phyloP scores from a whole-genome alignment of 1,139 yeast species.

The Geotrichum fermentans region DNA sequence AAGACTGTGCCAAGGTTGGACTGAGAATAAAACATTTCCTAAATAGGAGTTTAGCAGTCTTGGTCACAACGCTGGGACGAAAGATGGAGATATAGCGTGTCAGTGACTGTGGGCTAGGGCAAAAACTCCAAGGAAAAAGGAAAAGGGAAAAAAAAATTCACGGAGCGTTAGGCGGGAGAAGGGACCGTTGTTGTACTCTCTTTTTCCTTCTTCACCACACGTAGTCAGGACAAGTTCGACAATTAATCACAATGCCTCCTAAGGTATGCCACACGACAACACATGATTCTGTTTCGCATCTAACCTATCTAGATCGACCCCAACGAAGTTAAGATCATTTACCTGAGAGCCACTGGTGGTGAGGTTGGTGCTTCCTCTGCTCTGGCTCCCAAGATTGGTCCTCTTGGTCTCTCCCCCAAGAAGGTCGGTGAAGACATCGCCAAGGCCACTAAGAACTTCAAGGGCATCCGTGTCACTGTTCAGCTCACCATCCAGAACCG shows the following conservation, averaged over 20 bases:
- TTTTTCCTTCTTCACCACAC: conserved; percentile 14
- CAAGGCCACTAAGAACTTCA: conserved; percentile 98
- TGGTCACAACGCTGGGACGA: too few relatives aligned
- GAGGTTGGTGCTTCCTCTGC: conserved; percentile 99
- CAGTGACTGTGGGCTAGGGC: conserved; percentile 9
- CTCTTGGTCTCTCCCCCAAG: conserved; percentile 99
- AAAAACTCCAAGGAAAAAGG: background rate
- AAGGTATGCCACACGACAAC: conserved; percentile 16
- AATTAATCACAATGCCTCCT: conserved; percentile 22
- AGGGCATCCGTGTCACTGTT: conserved; percentile 98
- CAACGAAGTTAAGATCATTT: conserved; percentile 94
- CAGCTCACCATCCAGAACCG: conserved; percentile 99
- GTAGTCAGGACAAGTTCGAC: conserved; percentile 17
- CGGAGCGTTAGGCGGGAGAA: background rate
- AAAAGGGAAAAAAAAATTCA: background rate
- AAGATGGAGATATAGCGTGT: too few relatives aligned
- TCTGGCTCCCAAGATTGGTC: conserved; percentile 99
- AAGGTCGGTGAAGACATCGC: conserved; percentile 99
- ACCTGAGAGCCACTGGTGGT: conserved; percentile 99
- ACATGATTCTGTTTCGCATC: background rate
- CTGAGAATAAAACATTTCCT: too few relatives aligned
- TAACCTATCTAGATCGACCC: conserved; percentile 70
- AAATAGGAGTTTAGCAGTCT: too few relatives aligned
- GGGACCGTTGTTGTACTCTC: conserved; percentile 1
- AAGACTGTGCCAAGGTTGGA: too few relatives aligned